A percentile compares a stretch with the other conserved stretches of the same genome.
Conservation (phyloP, 2,329 filamentous ascomycete genomes). For the Tolypocladium guangdongense region DNA sequence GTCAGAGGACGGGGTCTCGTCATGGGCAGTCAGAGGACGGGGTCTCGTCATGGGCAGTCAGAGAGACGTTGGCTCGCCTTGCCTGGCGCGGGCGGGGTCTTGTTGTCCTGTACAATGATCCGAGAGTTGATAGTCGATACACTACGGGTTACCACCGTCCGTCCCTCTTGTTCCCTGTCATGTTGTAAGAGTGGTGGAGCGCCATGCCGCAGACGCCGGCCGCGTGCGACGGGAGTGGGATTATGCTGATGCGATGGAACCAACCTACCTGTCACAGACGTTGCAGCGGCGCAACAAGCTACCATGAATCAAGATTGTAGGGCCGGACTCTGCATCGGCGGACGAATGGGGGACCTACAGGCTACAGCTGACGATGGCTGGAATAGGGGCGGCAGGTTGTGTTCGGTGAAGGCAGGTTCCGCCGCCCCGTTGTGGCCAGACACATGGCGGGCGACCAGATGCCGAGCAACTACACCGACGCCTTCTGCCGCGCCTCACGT, state of each 20-base stretch:
- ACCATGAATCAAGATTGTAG: not conserved
- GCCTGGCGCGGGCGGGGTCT: not conserved
- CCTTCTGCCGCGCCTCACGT: slow-evolving; percentile 10
- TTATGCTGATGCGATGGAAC: not conserved
- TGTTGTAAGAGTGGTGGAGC: no score
- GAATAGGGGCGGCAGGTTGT: no score
- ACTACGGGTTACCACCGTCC: no score
- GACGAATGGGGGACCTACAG: not conserved
- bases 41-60: not conserved
- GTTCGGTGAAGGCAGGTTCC: no score
- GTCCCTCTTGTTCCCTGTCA: no score
- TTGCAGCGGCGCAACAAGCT: not conserved
- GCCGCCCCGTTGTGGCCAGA: no score
- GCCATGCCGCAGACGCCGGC: no score
- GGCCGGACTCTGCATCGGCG: not conserved
- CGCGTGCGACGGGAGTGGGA: not conserved
- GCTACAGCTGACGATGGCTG: not conserved
- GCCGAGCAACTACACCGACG: slow-evolving; percentile 9
- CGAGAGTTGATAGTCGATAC: not conserved
- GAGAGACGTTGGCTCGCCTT: not conserved
- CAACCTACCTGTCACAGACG: not conserved
- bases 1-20: no score
- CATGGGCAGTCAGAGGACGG: not conserved
- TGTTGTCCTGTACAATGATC: not conserved
- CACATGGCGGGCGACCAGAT: slow-evolving; percentile 14